Evolutionary conservation across 2,329 filamentous ascomycete species (phyloP).

Genomic region (Aspergillus luchuensis): DNA sequence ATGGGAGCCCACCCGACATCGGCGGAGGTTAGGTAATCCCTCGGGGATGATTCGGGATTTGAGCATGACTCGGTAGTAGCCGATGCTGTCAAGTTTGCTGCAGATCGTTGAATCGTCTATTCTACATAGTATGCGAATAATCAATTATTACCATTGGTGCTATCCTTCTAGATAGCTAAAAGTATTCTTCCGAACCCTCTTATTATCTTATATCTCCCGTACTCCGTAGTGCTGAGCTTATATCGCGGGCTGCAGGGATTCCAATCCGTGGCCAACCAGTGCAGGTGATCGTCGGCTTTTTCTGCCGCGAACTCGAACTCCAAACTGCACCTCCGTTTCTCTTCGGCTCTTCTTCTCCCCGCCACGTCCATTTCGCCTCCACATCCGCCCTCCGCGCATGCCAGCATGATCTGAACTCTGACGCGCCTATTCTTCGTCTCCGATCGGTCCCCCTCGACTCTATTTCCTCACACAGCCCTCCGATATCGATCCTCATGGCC

Average conservation of each 20-base stretch:
- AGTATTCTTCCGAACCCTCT: too few species aligned
- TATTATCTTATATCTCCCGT: too few species aligned
- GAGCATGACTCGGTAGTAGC: background rate
- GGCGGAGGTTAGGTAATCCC: constrained; percentile 7
- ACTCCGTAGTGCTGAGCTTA: background rate
- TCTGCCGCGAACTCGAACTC: constrained; percentile 8
- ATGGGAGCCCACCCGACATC: constrained; percentile 8
- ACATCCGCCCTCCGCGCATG: background rate
- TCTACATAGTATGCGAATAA: background rate
- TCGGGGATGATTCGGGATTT: constrained; percentile 12
- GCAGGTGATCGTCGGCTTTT: constrained; percentile 6
- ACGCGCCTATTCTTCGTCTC: constrained; percentile 16
- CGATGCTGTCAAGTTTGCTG: background rate
- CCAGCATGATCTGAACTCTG: constrained; percentile 11
- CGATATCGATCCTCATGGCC: constrained; percentile 35
- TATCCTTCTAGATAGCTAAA: background rate
- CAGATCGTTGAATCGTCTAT: background rate
- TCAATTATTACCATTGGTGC: too few species aligned
- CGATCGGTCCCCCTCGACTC: background rate
- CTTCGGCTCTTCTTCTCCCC: background rate
- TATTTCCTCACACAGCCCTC: constrained; percentile 2
- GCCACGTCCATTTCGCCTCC: constrained; percentile 10
- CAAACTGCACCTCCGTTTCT: constrained; percentile 3
- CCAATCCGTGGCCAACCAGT: background rate
- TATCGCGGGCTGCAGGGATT: background rate